Evolutionary conservation across 1,284 basidiomycete species (phyloP).

Genomic region (Boletellus dicymbophilus): DNA sequence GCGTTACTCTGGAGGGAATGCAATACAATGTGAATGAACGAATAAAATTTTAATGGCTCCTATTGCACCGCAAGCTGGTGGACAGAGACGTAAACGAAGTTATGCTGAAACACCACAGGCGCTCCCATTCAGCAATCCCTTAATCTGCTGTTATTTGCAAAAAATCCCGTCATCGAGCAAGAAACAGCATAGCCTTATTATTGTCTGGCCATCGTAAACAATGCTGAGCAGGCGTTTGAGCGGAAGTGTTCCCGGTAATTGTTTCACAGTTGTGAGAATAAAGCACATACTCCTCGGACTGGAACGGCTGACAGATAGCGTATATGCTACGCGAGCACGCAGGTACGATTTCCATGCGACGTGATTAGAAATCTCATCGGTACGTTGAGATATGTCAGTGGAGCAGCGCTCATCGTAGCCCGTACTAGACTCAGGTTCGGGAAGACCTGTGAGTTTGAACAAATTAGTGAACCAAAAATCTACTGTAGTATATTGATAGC

Average conservation of each 20-base stretch:
- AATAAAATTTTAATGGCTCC: constrained; percentile 5
- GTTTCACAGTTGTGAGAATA: constrained; percentile 7
- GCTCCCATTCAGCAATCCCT: constrained; percentile 50
- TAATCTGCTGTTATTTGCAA: constrained; percentile 49
- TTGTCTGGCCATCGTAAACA: constrained; percentile 98
- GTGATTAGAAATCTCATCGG: too few relatives aligned
- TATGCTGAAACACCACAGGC: constrained; percentile 18
- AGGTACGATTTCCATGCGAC: too few relatives aligned
- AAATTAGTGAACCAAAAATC: too few relatives aligned
- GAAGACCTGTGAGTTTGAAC: too few relatives aligned
- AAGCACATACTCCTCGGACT: neutral
- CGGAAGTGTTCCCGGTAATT: constrained; percentile 97
- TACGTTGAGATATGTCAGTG: too few relatives aligned
- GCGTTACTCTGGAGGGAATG: neutral
- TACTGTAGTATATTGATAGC: too few relatives aligned
- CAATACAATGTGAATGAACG: neutral
- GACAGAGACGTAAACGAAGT: constrained; percentile 12
- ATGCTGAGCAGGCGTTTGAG: constrained; percentile 97
- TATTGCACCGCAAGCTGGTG: constrained; percentile 11
- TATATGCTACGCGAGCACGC: neutral
- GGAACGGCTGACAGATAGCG: neutral
- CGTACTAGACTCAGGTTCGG: too few relatives aligned
- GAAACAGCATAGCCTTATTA: constrained; percentile 48
- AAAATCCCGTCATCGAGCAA: constrained; percentile 28
- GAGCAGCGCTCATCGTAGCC: too few relatives aligned